A percentile compares a stretch with the other conserved stretches of the same genome.
phyloP scores from a whole-genome alignment of 148 eudicot genomes.

The Vaccinium vitisidaea region DNA sequence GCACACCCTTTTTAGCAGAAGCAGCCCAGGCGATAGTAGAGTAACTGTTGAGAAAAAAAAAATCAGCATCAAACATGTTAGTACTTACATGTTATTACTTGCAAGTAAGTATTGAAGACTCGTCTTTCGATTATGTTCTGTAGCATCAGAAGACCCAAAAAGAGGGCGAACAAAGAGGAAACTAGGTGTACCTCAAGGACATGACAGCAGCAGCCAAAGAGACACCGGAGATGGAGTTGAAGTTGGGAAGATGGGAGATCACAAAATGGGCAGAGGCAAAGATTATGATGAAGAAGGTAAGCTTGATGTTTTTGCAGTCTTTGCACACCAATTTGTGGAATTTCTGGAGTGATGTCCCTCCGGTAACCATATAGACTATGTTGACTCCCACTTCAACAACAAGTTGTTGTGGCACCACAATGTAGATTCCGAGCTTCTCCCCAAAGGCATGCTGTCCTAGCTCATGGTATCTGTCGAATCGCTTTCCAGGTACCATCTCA shows the following conservation, averaged over 20 bases:
- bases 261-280: slow-evolving; percentile 49
- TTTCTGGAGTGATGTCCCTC: slow-evolving; percentile 40
- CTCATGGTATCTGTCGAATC: slow-evolving; percentile 52
- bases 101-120: background rate
- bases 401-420: slow-evolving; percentile 46
- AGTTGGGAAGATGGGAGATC: slow-evolving; percentile 47
- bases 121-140: background rate
- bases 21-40: slow-evolving; percentile 45
- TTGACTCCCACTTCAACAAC: slow-evolving; percentile 36
- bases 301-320: slow-evolving; percentile 32
- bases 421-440: slow-evolving; percentile 41
- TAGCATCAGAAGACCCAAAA: background rate
- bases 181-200: slow-evolving; percentile 39
- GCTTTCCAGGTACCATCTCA: slow-evolving; percentile 44
- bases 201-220: slow-evolving; percentile 48
- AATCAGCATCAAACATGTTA: background rate
- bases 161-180: background rate
- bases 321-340: slow-evolving; percentile 14
- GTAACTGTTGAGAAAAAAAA: slow-evolving; percentile 26
- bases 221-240: slow-evolving; percentile 44
- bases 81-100: background rate
- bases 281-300: slow-evolving; percentile 41
- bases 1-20: slow-evolving; percentile 36
- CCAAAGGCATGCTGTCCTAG: slow-evolving; percentile 51
- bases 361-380: slow-evolving; percentile 52